Evolutionary conservation across 495 filamentous ascomycete species (phyloP), one percentile per base, ranked within the genome.

Genomic region (Xylaria curta): DNA sequence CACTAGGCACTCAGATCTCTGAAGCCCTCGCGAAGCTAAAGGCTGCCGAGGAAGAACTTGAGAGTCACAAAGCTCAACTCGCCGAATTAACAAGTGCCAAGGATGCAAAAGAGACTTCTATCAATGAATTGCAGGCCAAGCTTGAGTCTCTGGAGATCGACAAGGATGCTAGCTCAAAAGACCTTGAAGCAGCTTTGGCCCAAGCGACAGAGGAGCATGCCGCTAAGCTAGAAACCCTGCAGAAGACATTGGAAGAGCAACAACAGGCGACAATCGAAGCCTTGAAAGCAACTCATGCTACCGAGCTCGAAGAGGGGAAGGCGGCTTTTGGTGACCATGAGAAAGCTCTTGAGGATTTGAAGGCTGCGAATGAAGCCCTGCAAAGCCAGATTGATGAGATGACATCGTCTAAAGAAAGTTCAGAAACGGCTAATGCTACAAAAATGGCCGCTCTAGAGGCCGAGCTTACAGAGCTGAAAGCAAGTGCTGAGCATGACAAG

Each of bases 371-470:
- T 61, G 83, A 84, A 65, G 66, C 68, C 47, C 69, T 87, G 31
- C 82, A 87, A 73, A 80, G 79, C 73, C 80, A 82, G 75, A 72
- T 86, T 9, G 78, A 82, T 60, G 81, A 84, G 21, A 62, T 88
- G 61, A 81, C 76, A 8, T 76, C 76, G 0, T 77, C 79, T 8
- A 76, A 66, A 4, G 72, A 79, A 44, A 75, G 61, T 42, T 71
- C 63, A 56, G 74, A 66, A 9, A 73, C 66, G 31, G 78, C 78
- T 2, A 79, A 61, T 62, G 72, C 76, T 17, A 78, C 78, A 6
- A 82, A 80, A 64, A 74, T 85, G 59, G 74, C 79, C 12, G 76
- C 77, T 1, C 75, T 86, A 8, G 81, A 85, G 68, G 74, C 78
- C 40, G 79, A 86, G 60, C 79, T 86, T 67, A 74, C 78, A 8